Percentiles rank a stretch among this genome's conserved stretches.
These are phyloP conservation scores for Marchantia paleacea DNA, from an alignment of 225 moss, liverwort and hornwort genomes.

Conservation along the genomic window DNA sequence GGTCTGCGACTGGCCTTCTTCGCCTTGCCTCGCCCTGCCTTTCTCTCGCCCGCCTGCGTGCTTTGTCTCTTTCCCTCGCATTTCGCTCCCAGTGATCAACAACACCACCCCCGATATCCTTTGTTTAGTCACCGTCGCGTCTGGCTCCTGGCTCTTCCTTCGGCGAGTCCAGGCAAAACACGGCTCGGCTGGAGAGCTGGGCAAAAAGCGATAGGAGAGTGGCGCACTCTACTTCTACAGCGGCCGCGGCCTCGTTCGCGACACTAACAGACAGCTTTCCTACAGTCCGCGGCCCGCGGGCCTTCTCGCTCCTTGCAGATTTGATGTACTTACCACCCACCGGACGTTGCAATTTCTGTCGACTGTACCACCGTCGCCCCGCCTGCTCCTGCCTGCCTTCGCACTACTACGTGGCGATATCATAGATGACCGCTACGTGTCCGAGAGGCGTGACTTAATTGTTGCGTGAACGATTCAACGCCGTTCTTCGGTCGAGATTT, in stretches of 20 bases:
- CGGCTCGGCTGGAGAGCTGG: neutral
- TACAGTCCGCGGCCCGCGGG: neutral
- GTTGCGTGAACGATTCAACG: constrained; percentile 14
- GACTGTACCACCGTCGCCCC: neutral
- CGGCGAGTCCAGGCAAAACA: constrained; percentile 12
- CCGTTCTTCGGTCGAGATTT: neutral
- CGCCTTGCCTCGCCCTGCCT: neutral
- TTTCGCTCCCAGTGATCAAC: neutral
- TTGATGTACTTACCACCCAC: neutral
- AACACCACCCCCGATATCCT: neutral
- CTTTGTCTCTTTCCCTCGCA: neutral
- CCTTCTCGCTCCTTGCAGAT: neutral
- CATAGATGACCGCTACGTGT: neutral
- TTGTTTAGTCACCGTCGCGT: constrained; percentile 12
- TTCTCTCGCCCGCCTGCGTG: neutral
- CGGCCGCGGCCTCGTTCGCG: too few relatives aligned
- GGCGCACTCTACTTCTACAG: neutral
- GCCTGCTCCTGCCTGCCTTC: too few relatives aligned
- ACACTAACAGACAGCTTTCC: neutral
- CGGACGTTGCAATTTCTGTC: neutral
- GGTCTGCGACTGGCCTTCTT: neutral
- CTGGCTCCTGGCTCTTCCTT: constrained; percentile 2
- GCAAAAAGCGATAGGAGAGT: neutral
- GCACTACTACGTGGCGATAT: neutral
- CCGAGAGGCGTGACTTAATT: neutral